Evolutionary conservation across 495 filamentous ascomycete species (phyloP).

Genomic region (Sordaria brevicollis): DNA sequence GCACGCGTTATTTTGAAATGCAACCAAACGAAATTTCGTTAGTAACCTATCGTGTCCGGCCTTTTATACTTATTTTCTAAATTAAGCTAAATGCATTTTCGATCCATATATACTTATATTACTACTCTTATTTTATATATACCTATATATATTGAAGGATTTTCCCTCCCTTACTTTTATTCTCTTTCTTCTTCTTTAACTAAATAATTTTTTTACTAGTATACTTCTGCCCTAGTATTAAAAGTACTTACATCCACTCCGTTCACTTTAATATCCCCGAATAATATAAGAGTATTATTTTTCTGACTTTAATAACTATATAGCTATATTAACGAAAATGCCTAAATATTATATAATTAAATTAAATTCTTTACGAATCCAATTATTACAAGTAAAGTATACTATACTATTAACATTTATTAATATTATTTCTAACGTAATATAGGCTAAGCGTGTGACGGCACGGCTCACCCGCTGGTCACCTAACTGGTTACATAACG

Average conservation of each 20-base stretch:
- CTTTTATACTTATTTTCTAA: not conserved
- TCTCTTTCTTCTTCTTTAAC: not conserved
- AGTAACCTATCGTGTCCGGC: too few relatives aligned
- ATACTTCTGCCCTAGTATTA: not conserved
- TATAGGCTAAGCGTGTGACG: not conserved
- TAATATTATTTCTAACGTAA: not conserved
- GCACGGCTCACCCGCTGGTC: too few relatives aligned
- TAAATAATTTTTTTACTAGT: not conserved
- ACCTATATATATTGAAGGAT: not conserved
- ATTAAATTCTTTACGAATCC: not conserved
- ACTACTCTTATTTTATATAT: not conserved
- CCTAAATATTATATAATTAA: not conserved
- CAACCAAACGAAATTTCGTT: too few relatives aligned
- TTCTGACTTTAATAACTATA: not conserved
- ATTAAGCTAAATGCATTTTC: not conserved
- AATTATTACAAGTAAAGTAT: not conserved
- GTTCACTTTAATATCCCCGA: not conserved
- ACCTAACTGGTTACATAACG: too few relatives aligned
- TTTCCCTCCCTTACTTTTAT: not conserved
- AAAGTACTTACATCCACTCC: not conserved
- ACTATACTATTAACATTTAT: not conserved
- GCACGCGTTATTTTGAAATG: not conserved
- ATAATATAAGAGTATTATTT: not conserved
- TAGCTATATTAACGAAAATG: not conserved
- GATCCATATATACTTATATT: not conserved